Evolutionary conservation across 2,329 filamentous ascomycete genomes (phyloP), one percentile per base, ranked within the genome.

Genomic region (Cadophora malorum): DNA sequence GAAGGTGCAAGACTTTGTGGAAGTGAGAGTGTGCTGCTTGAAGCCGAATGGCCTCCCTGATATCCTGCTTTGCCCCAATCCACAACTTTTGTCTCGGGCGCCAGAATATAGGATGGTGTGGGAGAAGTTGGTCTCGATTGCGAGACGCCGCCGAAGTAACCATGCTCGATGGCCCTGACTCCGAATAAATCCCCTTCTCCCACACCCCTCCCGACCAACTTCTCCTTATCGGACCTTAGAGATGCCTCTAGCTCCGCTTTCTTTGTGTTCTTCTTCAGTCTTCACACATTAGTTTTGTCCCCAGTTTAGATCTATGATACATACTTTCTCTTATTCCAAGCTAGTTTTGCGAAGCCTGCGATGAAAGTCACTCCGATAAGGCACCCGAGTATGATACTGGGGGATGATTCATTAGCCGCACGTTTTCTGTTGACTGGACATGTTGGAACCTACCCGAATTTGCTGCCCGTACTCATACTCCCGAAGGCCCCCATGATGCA

Each of bases 111-210:
- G 10, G 68, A 72, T 49, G 73, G 67, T 23, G 70, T 49, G 49
- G 72, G 73, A 9, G 74, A 74, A 35, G 59, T 69, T 14, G 73
- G 70, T 63, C 72, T 66, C 19, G 72, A 72, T 63, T 75, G 75
- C 4, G 74, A 63, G 45, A 74, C 71, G 31, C 73, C 74, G 14
- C 73, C 73, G 62, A 70, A 75, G 41, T 70, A 72, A 5, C 74
- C 75, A 67, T 69, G 64, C 63, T 76, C 71, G 16, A 76, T 65
- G 1, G 72, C 73, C 67, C 70, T 65, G 1, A 74, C 72, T 21
- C 74, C 72, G 55, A 74, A 74, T 2, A 75, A 52, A 68, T 76
- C 72, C 5, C 73, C 72, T 60, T 74, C 73, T 12, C 67, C 69
- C 23, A 67, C 47, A 47, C 72, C 45, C 58, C 64, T 69, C 23